Base-by-base conservation (phyloP, 2,329 filamentous ascomycete genomes). In the Dothideomycetes sp. region DNA sequence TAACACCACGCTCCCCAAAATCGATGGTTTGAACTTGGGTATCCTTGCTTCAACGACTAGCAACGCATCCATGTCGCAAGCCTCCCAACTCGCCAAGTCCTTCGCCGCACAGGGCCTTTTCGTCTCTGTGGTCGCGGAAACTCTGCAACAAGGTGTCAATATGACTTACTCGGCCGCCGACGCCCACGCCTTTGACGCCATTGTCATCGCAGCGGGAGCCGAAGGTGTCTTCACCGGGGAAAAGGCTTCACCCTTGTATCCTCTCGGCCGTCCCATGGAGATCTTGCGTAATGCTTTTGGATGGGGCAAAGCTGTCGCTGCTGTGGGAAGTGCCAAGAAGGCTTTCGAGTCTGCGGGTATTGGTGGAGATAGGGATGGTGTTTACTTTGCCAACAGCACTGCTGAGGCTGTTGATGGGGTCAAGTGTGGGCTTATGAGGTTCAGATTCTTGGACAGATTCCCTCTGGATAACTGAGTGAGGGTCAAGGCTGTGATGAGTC, bases 201-300 rank as follows among this genome's bases (percentile, higher is more conserved):
- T 85, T 18, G 76, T 78, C 51, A 64, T 88, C 2, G 82, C 82
- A 1, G 80, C 81, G 1, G 83, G 83, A 1, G 64, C 69, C 0
- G 67, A 74, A 48, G 54, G 50, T 1, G 59, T 78, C 11, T 81
- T 84, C 50, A 50, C 52, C 7, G 48, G 29, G 10, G 45, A 76
- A 39, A 73, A 76, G 1, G 61, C 80, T 27, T 63, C 71, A 41
- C 73, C 73, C 0, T 68, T 88, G 0, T 61, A 69, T 33, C 74
- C 76, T 62, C 83, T 72, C 45, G 82, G 82, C 0, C 77, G 82
- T n/a, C 80, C 80, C 0, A 54, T 80, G 3, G 78, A 87, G 62
- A 87, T 80, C 73, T 61, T 87, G 5, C 71, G 80, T 1, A 83
- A 88, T 57, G 78, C 82, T 0, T 88, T 87, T 50, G 82, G 82